Base-by-base conservation (phyloP, 2,329 filamentous ascomycete genomes). In the Penicillium sp. region DNA sequence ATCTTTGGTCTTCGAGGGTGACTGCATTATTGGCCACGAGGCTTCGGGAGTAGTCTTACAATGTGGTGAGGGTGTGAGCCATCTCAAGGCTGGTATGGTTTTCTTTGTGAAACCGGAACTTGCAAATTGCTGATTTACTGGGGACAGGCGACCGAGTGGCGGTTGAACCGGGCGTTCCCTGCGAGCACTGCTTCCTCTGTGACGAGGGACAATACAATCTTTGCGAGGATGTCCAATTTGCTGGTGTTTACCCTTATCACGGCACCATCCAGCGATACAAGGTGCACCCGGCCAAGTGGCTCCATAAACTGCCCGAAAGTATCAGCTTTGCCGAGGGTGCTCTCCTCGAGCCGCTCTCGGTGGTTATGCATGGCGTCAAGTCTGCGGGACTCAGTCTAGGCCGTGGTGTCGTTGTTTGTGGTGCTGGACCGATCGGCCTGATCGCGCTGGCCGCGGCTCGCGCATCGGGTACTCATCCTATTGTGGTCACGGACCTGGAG, bases 21-120 rank as follows among this genome's bases (percentile, higher is more conserved):
- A 86, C 57, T 85, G 82, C 60, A 84, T 86, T 46, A 76, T 87
- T 41, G 84, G 85, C 20, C 85, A 87, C 56, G 84, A 88, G 67
- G 82, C 80, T 4, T 79, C 83, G 9, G 85, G 84, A 5, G 64
- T 84, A 5, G 82, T 87, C 14, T 58, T 87, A 20, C 71, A 79
- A 62, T 78, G 77, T 55, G 82, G 84, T 16, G 73, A 80, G 45
- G 80, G 75, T 22, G 82, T 86, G 13, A 73, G 69, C 9, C 66
- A 76, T 51, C 61, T 86, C 11, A 75, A 78, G 56, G 74, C 77
- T 13, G 74, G 74, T 74, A n/a, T 1, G n/a, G n/a, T n/a, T 24
- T 22, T n/a, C 5, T 5, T 40, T 6, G 20, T 24, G n/a, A 2
- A 10, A 14, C 18, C 6, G 24, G 11, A 24, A 5, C 14, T 22